phyloP scores from a whole-genome alignment of 2,329 filamentous ascomycete species.

The Fusarium nelsonii region DNA sequence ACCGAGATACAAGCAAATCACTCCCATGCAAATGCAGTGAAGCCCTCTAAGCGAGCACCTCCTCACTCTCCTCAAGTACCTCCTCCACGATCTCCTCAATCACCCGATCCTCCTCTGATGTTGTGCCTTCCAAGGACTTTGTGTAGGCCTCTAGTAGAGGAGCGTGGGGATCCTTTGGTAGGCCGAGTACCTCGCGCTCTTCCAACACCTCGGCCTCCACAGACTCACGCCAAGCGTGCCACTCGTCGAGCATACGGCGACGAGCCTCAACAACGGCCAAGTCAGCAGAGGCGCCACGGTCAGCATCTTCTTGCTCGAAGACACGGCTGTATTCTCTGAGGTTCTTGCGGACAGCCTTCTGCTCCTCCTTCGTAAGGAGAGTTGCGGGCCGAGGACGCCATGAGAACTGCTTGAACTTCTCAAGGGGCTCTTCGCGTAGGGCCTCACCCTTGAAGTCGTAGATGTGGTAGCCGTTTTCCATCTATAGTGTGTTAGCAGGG shows the following conservation, averaged over 20 bases:
- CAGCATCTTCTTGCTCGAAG: slow-evolving; percentile 95
- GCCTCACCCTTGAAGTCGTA: slow-evolving; percentile 95
- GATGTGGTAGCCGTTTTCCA: slow-evolving; percentile 99
- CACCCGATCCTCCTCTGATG: slow-evolving; percentile 77
- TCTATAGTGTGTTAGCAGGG: slow-evolving; percentile 66
- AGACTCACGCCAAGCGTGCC: slow-evolving; percentile 84
- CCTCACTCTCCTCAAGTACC: slow-evolving; percentile 87
- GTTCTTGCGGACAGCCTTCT: slow-evolving; percentile 98
- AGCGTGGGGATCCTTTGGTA: slow-evolving; percentile 75
- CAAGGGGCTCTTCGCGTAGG: slow-evolving; percentile 89
- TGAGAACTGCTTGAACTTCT: slow-evolving; percentile 97
- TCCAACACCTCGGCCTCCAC: slow-evolving; percentile 78
- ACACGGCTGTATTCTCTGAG: slow-evolving; percentile 94
- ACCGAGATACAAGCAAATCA: slow-evolving; percentile 52
- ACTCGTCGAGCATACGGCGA: slow-evolving; percentile 85
- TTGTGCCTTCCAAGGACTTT: slow-evolving; percentile 62
- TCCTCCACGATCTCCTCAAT: slow-evolving; percentile 93
- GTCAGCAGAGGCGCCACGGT: slow-evolving; percentile 93
- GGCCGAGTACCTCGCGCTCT: slow-evolving; percentile 75
- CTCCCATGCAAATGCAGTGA: slow-evolving; percentile 49
- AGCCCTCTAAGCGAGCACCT: slow-evolving; percentile 64
- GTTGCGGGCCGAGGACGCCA: slow-evolving; percentile 94
- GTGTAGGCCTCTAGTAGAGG: slow-evolving; percentile 70
- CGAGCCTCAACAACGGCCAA: slow-evolving; percentile 92
- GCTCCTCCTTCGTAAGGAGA: slow-evolving; percentile 95